Evolutionary conservation across 1,284 basidiomycete genomes (phyloP), one percentile per base, ranked within the genome.

Genomic region (Ustanciosporium gigantosporum): DNA sequence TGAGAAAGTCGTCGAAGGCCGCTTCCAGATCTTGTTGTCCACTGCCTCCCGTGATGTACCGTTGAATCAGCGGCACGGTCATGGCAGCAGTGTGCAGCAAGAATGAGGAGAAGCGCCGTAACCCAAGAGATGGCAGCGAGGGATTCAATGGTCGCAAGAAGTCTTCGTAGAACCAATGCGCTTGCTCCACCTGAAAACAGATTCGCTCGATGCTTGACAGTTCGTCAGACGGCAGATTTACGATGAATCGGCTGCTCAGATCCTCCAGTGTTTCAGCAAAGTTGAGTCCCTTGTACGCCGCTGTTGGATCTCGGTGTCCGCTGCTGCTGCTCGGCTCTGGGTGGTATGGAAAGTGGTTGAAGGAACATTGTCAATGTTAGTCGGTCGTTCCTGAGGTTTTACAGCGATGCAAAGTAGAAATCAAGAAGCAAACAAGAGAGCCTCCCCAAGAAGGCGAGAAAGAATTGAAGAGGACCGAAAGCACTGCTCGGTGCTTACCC

Each of bases 131-230:
- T 1, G 92, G 93, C 27, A 97, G 85, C 46, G 86, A 84, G 2
- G 88, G 87, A 67, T 95, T 91, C 76, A 88, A 83, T 1, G 80
- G 79, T 16, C 94, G 88, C 58, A 98, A 86, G 72, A 96, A 98
- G 79, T 99, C 95, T 81, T 98, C 94, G 77, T 99, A 99, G 80
- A 92, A 99, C 95, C 95, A 99, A 79, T 99, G 94, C 16, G 95
- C 95, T 84, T 97, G 93, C 80, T 99, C 95, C 51, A 97, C 91
- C 81, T 98, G 95, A 81, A 98, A 98, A 81, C 91, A 96, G 73
- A 98, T 87, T 59, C 95, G 86, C 77, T 95, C 91, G 55, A 96
- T 83, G 19, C 88, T 91, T 41, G 85, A 85, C 52, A 94, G 85
- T 81, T 99, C 95, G 73, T 91, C 88, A 60, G 90, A 87, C 5